Base-by-base conservation (phyloP, 371 early-diverging fungal genomes). In the Entomophthora muscae region DNA sequence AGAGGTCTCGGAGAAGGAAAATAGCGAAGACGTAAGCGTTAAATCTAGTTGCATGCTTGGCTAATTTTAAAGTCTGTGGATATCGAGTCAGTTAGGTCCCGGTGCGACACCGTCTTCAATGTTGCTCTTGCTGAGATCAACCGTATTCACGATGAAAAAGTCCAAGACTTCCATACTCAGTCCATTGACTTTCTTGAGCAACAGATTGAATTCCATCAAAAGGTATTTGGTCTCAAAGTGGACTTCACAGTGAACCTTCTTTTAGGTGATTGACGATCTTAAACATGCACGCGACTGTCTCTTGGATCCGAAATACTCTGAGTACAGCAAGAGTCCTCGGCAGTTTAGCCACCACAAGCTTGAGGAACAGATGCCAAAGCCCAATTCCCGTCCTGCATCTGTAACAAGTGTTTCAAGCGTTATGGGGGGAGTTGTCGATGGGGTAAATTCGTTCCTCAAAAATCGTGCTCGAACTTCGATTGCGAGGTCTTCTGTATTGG, bases 381-480 rank as follows among this genome's bases (percentile, higher is more conserved):
- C 70, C 52, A 64, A 66, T 21, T 66, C 75, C 5, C 70, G 73
- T 0, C 73, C 75, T 0, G 70, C 70, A 22, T 73, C 75, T n/a
- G 75, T 73, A 3, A 63, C 70, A 17, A 70, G 72, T 1, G 69
- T 75, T 21, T 70, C 75, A 2, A 70, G 67, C 32, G 68, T 75
- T 63, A 72, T 75, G n/a, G 75, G 75, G 27, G 75, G 73, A 0
- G 73, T 75, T 7, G 72, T 75, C 42, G 75, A 75, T 66, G 73
- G 69, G 31, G 71, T 75, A 68, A 70, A 70, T 32, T 70, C 67
- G 17, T 61, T 75, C 53, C 65, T 75, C 56, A 75, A 71, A 63
- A 69, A 53, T 32, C 71, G 71, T 58, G 69, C 73, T 17, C 64
- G 73, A 10, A 66, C 66, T 1, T 73, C 75, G 10, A 68, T 68